Conservation (phyloP, 2,329 filamentous ascomycete genomes). For the Colletotrichum liaoningense region DNA sequence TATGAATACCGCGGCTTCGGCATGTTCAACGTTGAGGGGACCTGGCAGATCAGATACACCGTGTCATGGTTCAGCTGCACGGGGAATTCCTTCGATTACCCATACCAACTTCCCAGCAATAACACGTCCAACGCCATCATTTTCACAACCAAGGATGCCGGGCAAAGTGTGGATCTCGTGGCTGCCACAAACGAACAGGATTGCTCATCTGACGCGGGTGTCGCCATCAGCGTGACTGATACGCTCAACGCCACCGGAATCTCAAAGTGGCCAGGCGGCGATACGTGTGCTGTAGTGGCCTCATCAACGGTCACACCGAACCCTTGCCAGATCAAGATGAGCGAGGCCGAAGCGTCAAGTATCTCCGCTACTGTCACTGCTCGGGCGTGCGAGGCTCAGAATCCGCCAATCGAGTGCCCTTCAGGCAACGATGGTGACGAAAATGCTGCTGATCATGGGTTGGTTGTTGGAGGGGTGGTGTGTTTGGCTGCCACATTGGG, state of each 20-base stretch:
- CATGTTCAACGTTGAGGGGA: conserved; percentile 29
- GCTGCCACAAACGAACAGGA: conserved; percentile 18
- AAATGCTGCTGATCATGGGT: background rate
- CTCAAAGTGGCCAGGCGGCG: background rate
- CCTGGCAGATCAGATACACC: conserved; percentile 18
- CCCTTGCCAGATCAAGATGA: conserved; percentile 37
- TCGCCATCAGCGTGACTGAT: conserved; percentile 32
- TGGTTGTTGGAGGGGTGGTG: conserved; percentile 23
- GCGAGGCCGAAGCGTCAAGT: conserved; percentile 35
- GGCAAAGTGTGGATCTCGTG: conserved; percentile 31
- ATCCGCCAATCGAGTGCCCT: conserved; percentile 36
- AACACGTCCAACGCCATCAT: conserved; percentile 25
- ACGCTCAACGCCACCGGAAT: background rate
- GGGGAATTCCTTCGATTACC: conserved; percentile 23
- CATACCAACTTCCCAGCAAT: conserved; percentile 3
- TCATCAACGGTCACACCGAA: conserved; percentile 30
- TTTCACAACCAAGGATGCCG: conserved; percentile 36
- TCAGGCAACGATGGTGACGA: conserved; percentile 15
- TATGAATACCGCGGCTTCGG: conserved; percentile 19
- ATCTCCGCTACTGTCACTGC: conserved; percentile 28
- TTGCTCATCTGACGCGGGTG: conserved; percentile 12
- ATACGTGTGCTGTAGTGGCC: conserved; percentile 24
- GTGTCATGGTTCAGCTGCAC: conserved; percentile 26
- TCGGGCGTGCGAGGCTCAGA: conserved; percentile 19
- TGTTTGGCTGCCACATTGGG: background rate